A percentile compares a stretch with the other conserved stretches of the same genome.
phyloP scores from a whole-genome alignment of 2,329 filamentous ascomycete genomes.

The Stachybotrys chlorohalonatus region DNA sequence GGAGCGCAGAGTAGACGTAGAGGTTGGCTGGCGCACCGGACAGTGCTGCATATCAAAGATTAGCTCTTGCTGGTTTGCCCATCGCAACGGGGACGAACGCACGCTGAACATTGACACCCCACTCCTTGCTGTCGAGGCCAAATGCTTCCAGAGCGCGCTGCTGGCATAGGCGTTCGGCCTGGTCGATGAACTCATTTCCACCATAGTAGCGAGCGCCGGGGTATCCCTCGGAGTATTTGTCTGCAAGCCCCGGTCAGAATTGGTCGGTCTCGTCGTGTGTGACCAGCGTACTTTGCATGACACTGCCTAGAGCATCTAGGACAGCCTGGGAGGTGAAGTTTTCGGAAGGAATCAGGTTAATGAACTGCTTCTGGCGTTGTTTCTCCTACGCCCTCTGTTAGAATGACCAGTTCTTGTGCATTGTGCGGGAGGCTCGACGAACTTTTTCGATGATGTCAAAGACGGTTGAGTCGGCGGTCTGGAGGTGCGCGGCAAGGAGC shows the following conservation, averaged over 20 bases:
- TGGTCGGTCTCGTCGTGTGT: constrained; percentile 1
- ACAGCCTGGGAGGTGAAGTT: constrained; percentile 94
- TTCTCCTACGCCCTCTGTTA: constrained; percentile 59
- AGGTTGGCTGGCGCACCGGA: constrained; percentile 69
- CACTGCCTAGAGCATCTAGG: constrained; percentile 81
- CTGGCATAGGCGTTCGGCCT: constrained; percentile 83
- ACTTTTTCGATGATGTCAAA: constrained; percentile 90
- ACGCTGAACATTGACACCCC: constrained; percentile 96
- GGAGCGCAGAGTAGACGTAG: constrained; percentile 91
- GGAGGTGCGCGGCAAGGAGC: constrained; percentile 71
- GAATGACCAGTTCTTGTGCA: background rate
- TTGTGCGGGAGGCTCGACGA: constrained; percentile 11
- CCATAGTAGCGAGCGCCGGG: constrained; percentile 95
- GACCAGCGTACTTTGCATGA: constrained; percentile 71
- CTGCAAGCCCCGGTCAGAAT: constrained; percentile 28
- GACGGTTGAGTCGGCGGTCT: constrained; percentile 78
- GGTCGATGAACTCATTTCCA: constrained; percentile 92
- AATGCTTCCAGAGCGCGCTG: constrained; percentile 83
- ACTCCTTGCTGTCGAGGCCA: constrained; percentile 72
- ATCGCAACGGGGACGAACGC: background rate
- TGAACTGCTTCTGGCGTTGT: constrained; percentile 91
- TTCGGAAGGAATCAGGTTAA: constrained; percentile 92
- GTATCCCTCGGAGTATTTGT: constrained; percentile 98
- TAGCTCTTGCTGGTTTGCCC: background rate
- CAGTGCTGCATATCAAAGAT: constrained; percentile 48